Base-by-base conservation (phyloP, 164 flowering plant species). In the Vitis vinifera region DNA sequence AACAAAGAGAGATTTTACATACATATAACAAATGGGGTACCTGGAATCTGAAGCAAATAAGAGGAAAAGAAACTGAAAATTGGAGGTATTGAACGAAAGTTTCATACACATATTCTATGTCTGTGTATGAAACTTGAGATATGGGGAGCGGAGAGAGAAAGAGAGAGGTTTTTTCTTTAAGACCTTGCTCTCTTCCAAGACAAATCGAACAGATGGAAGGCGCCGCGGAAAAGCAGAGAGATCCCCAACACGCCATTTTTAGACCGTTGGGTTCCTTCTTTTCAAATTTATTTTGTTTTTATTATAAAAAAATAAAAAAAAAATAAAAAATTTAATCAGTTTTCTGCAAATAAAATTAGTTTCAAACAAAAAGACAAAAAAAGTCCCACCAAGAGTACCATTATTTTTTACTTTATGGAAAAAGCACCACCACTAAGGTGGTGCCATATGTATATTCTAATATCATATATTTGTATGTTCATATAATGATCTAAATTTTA, bases 221-320 rank as follows among this genome's bases (percentile, higher is more conserved):
- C 66, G 68, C 72, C 59, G 71, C 79, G 79, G 29, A 67, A 73
- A 79, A 72, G 55, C 50, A 68, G 79, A 71, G 55, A 31, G 9
- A 31, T 4, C 50, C 10, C 17, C 23, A 19, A 9, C 11, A 16
- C 10, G 10, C 7, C 27, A 9, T n/a, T 65, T 75, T 66, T 67
- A 17, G 75, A 63, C 78, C 74, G 71, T 71, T 71, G 71, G 53
- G 62, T 2, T 57, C 57, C 15, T 4, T 9, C 29, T 0, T 57
- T 57, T 57, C 16, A 57, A 57, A 53, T 53, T 14, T 53, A 23
- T 23, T 23, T 23, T 23, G 27, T 23, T 23, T 23, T 23, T 23
- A 37, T 6, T 37, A 37, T 6, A 37, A 37, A 37, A 3, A 2
- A 37, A 31, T 6, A 37, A 31, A 31, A 31, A 31, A 31, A 2